phyloP scores from a whole-genome alignment of 2,329 filamentous ascomycete species.

The Penicillium sclerotiorum region DNA sequence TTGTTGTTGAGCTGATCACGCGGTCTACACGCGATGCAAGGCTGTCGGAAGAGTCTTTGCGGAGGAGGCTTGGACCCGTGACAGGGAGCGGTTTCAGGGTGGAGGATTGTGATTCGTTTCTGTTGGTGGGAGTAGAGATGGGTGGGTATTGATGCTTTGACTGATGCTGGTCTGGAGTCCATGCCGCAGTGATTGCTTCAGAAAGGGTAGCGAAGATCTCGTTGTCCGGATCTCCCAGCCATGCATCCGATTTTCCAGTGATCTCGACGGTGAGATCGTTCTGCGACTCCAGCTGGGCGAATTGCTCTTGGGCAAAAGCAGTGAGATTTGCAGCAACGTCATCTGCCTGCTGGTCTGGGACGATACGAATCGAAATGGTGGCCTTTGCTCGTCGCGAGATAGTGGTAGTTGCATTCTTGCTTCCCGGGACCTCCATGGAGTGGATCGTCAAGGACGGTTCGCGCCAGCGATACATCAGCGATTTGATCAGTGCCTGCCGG shows the following conservation, averaged over 20 bases:
- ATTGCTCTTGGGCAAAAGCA: slow-evolving; percentile 70
- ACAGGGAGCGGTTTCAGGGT: slow-evolving; percentile 15
- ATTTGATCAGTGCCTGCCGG: slow-evolving; percentile 73
- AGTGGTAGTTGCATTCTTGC: slow-evolving; percentile 76
- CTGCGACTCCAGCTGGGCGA: slow-evolving; percentile 72
- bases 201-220: slow-evolving; percentile 89
- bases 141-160: slow-evolving; percentile 40
- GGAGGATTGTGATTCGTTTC: slow-evolving; percentile 15
- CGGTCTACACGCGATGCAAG: slow-evolving; percentile 44
- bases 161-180: slow-evolving; percentile 57
- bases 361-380: slow-evolving; percentile 84
- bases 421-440: slow-evolving; percentile 80
- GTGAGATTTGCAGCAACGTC: slow-evolving; percentile 71
- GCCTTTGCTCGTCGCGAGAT: slow-evolving; percentile 89
- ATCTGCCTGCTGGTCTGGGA: slow-evolving; percentile 87
- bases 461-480: slow-evolving; percentile 90
- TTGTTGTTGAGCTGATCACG: slow-evolving; percentile 43
- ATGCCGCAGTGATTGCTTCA: slow-evolving; percentile 79
- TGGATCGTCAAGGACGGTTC: slow-evolving; percentile 95
- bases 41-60: slow-evolving; percentile 42
- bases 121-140: slow-evolving; percentile 22
- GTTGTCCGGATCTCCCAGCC: slow-evolving; percentile 90
- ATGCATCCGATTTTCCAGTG: slow-evolving; percentile 92
- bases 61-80: slow-evolving; percentile 27
- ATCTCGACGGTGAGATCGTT: slow-evolving; percentile 82